These are phyloP conservation scores for Tolypocladium ovalisporum DNA, from an alignment of 2,329 filamentous ascomycete genomes.

Conservation along the genomic window DNA sequence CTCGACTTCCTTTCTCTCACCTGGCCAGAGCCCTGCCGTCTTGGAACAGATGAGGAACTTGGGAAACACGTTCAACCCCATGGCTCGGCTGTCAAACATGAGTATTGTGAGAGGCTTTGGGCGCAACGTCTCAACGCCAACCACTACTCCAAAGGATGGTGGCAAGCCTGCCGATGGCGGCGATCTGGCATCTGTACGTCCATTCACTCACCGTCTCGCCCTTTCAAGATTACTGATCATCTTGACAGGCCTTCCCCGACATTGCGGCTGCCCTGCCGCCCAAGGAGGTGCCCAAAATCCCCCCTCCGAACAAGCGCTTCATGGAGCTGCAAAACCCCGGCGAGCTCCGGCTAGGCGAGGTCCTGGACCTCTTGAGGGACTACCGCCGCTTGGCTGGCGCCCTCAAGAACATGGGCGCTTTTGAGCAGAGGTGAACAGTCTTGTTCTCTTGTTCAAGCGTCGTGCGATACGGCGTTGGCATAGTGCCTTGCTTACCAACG, in stretches of 20 bases:
- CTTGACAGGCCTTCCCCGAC: slow-evolving; percentile 46
- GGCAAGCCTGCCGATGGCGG: slow-evolving; percentile 36
- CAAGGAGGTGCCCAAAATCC: slow-evolving; percentile 43
- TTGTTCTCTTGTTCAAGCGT: background rate
- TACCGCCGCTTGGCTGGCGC: slow-evolving; percentile 61
- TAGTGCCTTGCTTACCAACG: no score
- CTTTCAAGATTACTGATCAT: slow-evolving; percentile 2
- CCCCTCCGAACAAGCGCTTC: slow-evolving; percentile 61
- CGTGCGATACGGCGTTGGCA: background rate
- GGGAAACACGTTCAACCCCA: slow-evolving; percentile 71
- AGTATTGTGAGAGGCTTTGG: slow-evolving; percentile 68
- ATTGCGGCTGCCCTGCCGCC: slow-evolving; percentile 43
- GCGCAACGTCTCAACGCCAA: slow-evolving; percentile 31
- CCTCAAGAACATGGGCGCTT: slow-evolving; percentile 51
- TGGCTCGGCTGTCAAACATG: slow-evolving; percentile 67
- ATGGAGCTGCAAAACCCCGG: slow-evolving; percentile 59
- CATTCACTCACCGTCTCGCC: background rate
- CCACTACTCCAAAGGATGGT: slow-evolving; percentile 24
- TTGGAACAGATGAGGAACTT: slow-evolving; percentile 76
- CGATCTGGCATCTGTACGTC: slow-evolving; percentile 45
- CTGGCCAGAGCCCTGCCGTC: slow-evolving; percentile 39
- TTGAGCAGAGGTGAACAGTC: slow-evolving; percentile 30
- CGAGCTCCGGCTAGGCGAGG: slow-evolving; percentile 63
- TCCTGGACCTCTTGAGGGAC: slow-evolving; percentile 60
- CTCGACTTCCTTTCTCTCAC: slow-evolving; percentile 5